phyloP scores from a whole-genome alignment of 2,329 filamentous ascomycete species.

The Calycina herbarum region DNA sequence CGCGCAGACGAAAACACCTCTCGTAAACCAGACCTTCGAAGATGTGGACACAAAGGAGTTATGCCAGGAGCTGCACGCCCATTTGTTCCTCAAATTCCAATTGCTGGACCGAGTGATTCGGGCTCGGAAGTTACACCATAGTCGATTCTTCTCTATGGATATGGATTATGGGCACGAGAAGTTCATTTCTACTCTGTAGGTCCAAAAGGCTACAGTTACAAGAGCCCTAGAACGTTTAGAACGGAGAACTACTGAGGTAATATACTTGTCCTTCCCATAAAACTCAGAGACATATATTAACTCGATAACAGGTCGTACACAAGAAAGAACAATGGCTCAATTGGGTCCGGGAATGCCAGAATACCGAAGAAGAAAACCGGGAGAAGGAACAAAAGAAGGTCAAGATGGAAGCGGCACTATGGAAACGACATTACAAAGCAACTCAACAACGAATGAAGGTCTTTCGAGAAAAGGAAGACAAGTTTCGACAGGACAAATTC shows the following conservation, averaged over 20 bases:
- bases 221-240: constrained; percentile 45
- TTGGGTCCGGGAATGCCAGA: constrained; percentile 48
- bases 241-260: constrained; percentile 43
- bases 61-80: constrained; percentile 42
- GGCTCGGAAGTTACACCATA: constrained; percentile 44
- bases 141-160: constrained; percentile 44
- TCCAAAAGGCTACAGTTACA: constrained; percentile 34
- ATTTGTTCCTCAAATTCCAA: constrained; percentile 40
- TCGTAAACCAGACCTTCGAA: constrained; percentile 44
- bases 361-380: constrained; percentile 45
- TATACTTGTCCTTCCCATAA: background rate
- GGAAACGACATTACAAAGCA: constrained; percentile 48
- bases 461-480: constrained; percentile 43
- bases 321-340: constrained; percentile 49
- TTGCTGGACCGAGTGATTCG: constrained; percentile 44
- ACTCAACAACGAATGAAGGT: constrained; percentile 42
- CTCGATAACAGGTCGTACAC: constrained; percentile 37
- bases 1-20: constrained; percentile 36
- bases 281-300: background rate
- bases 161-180: constrained; percentile 46
- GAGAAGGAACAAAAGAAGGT: constrained; percentile 51
- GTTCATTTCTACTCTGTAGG: constrained; percentile 41
- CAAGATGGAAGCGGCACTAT: constrained; percentile 49
- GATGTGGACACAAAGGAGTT: constrained; percentile 40
- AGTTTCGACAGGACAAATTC: constrained; percentile 45